A percentile compares a stretch with the other conserved stretches of the same genome.
Conservation (phyloP, 2,329 filamentous ascomycete genomes). For the Trichoderma polysporum region DNA sequence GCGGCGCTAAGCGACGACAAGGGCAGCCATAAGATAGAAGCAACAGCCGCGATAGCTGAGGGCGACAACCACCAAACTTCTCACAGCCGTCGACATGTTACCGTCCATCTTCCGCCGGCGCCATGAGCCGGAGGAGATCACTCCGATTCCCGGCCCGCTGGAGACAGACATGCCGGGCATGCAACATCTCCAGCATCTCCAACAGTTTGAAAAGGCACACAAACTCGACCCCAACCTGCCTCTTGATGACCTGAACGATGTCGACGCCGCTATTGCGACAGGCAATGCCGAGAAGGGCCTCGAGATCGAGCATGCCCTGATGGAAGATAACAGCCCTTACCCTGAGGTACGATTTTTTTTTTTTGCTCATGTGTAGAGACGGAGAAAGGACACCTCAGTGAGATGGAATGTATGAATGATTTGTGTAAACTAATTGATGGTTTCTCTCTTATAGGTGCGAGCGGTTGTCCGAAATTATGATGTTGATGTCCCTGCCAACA, state of each 20-base stretch:
- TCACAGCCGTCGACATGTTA: slow-evolving; percentile 30
- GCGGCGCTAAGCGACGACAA: slow-evolving; percentile 2
- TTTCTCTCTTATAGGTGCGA: slow-evolving; percentile 49
- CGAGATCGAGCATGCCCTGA: slow-evolving; percentile 56
- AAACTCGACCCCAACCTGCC: slow-evolving; percentile 65
- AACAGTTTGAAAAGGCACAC: slow-evolving; percentile 59
- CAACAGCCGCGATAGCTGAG: neutral
- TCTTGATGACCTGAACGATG: slow-evolving; percentile 60
- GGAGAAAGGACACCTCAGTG: neutral
- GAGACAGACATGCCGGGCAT: slow-evolving; percentile 43
- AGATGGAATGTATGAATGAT: neutral
- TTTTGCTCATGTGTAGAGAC: neutral
- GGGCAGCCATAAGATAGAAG: neutral
- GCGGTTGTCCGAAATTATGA: slow-evolving; percentile 65
- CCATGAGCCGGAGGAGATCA: slow-evolving; percentile 47
- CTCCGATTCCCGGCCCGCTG: slow-evolving; percentile 41
- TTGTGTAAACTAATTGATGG: neutral
- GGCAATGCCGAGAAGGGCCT: slow-evolving; percentile 56
- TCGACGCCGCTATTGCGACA: slow-evolving; percentile 56
- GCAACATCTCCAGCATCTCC: slow-evolving; percentile 48
- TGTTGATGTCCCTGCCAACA: slow-evolving; percentile 63
- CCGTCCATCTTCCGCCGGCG: slow-evolving; percentile 46
- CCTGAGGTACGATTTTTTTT: slow-evolving; percentile 51
- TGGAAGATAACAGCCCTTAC: slow-evolving; percentile 67
- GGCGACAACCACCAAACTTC: neutral